phyloP scores from a whole-genome alignment of 257 asterid genomes.

The Solanum habrochaites region DNA sequence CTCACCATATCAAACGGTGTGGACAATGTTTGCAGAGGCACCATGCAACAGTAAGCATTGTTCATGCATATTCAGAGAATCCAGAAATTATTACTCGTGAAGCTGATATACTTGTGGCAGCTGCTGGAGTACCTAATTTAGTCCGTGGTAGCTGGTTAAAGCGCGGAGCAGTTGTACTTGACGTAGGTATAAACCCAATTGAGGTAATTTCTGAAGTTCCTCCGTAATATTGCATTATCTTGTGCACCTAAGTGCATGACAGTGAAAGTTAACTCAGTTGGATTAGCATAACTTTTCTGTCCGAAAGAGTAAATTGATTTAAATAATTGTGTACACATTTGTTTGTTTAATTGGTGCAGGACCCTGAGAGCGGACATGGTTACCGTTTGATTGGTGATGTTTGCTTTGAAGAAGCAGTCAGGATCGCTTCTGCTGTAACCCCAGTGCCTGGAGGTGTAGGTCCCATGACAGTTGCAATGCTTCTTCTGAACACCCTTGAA shows the following conservation, averaged over 20 bases:
- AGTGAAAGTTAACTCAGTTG: neutral
- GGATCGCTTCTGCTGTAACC: slow-evolving; percentile 63
- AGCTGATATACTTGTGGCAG: slow-evolving; percentile 76
- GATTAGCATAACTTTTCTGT: neutral
- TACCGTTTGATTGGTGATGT: slow-evolving; percentile 72
- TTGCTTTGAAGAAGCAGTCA: slow-evolving; percentile 64
- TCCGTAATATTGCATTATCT: neutral
- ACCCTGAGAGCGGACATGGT: slow-evolving; percentile 44
- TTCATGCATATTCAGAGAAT: slow-evolving; percentile 50
- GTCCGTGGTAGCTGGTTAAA: slow-evolving; percentile 85
- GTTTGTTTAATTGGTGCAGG: slow-evolving; percentile 25
- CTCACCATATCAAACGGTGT: neutral
- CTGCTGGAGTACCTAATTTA: slow-evolving; percentile 82
- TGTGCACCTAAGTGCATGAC: neutral
- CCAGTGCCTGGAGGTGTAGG: slow-evolving; percentile 99
- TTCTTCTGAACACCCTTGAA: slow-evolving; percentile 64
- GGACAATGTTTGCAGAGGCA: slow-evolving; percentile 49
- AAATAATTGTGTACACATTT: neutral
- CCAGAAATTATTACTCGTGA: slow-evolving; percentile 59
- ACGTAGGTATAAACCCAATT: slow-evolving; percentile 77
- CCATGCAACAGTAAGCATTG: slow-evolving; percentile 75
- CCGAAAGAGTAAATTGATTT: neutral
- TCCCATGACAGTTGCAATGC: slow-evolving; percentile 92
- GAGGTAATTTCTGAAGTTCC: slow-evolving; percentile 33
- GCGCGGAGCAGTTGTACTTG: slow-evolving; percentile 77